Conservation (phyloP, 176 grass and related monocot species). For the Cymbopogon citratus region DNA sequence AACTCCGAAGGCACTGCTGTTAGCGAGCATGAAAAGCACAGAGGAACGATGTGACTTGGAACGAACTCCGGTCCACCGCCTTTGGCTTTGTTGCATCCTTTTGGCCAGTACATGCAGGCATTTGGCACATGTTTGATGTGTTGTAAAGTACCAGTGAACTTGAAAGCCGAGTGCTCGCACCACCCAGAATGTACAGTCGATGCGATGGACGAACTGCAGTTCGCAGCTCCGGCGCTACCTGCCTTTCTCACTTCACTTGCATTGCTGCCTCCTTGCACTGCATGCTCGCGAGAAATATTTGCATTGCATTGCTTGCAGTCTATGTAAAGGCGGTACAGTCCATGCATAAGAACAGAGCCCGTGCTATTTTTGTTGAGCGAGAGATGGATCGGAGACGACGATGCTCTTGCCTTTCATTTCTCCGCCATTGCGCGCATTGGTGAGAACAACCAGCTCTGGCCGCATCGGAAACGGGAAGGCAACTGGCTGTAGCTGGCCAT, state of each 20-base stretch:
- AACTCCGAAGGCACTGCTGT: background rate
- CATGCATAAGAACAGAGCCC: no score
- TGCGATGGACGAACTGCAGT: background rate
- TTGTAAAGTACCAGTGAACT: background rate
- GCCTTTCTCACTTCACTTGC: background rate
- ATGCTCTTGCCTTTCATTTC: no score
- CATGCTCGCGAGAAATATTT: background rate
- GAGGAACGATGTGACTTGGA: background rate
- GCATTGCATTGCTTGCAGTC: background rate
- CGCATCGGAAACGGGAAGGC: no score
- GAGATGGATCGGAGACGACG: no score
- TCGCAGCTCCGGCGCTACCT: background rate
- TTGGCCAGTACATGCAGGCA: no score
- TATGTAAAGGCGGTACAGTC: background rate
- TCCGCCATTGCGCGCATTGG: no score
- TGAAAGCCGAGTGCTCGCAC: background rate
- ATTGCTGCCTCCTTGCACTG: no score
- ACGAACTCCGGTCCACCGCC: conserved; percentile 5
- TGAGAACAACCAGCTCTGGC: no score
- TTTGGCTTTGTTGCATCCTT: background rate
- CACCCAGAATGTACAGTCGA: background rate
- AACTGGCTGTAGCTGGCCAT: background rate
- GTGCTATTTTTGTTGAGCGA: no score
- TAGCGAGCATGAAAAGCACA: background rate
- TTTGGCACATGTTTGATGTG: no score